Base-by-base conservation (phyloP, 805 yeast genomes). In the Yarrowia hollandica region DNA sequence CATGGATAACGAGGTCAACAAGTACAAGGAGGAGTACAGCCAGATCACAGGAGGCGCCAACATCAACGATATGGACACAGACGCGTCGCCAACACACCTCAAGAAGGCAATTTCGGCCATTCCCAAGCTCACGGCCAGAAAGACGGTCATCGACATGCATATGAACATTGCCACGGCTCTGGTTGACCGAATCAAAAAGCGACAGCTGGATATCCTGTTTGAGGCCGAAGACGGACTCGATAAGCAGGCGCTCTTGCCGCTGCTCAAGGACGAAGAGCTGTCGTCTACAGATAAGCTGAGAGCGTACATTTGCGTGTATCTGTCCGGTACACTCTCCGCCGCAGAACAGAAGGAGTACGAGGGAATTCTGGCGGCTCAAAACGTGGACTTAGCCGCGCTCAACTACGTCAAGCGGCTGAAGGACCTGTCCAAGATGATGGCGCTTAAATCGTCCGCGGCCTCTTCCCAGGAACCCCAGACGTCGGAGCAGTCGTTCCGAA, bases 111-210 rank as follows among this genome's bases (percentile, higher is more conserved):
- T 94, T 39, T 90, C 90, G 52, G 90, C 90, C 30, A 79, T 94
- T 60, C 99, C 99, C 3, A 96, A 90, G 71, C 77, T 94, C 62
- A 89, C 97, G 0, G 88, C 90, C 6, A 82, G 96, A 66, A 94
- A 94, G 71, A 78, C 83, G 57, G 83, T 90, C 28, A 85, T 94
- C 65, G 99, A 94, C 74, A 88, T 89, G 85, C 99, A 94, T 74
- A 92, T 94, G 96, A 90, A 89, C 67, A 91, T 94, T 22, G 82
- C 95, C 62, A 88, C 97, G 9, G 82, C 90, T 16, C 75, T 94
- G 56, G 79, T 94, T 61, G 83, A 85, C 68, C 90, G 90, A 64
- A 77, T 94, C 62, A 94, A 92, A 67, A 84, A 86, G n/a, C 86
- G 92, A 64, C 85, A 85, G 15, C 78, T 94, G 65, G 99, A 95